These are phyloP conservation scores for Euphorbia pulcherrima DNA, from an alignment of 345 rosid species.

Conservation along the genomic window DNA sequence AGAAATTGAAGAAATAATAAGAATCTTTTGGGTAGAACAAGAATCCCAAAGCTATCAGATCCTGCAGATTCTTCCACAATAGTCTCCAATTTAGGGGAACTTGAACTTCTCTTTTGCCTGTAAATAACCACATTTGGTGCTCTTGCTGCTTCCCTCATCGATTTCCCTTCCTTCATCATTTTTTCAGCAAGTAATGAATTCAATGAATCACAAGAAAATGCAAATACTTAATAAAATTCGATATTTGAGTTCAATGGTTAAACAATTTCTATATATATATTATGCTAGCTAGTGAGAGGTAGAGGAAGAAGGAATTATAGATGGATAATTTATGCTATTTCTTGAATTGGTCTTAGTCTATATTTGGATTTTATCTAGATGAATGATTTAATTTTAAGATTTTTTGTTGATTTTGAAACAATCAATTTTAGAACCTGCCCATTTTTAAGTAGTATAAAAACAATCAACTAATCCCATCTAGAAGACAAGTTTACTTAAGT, in stretches of 20 bases:
- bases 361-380: neutral
- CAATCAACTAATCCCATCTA: too few species aligned
- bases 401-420: neutral
- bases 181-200: neutral
- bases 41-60: slow-evolving; percentile 23
- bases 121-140: slow-evolving; percentile 32
- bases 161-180: slow-evolving; percentile 8
- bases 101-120: slow-evolving; percentile 27
- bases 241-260: neutral
- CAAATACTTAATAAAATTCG: too few species aligned
- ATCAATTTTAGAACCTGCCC: neutral
- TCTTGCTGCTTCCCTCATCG: slow-evolving; percentile 35
- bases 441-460: too few species aligned
- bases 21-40: slow-evolving; percentile 26
- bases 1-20: slow-evolving; percentile 39
- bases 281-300: neutral
- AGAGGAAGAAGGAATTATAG: neutral
- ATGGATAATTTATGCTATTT: neutral
- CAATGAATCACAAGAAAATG: too few species aligned
- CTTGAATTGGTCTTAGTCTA: neutral
- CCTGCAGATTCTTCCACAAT: slow-evolving; percentile 40
- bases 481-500: too few species aligned
- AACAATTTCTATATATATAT: neutral
- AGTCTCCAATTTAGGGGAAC: slow-evolving; percentile 42
- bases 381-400: neutral